These are phyloP conservation scores for Candida ulmi DNA, from an alignment of 805 yeast species.

Conservation along the genomic window DNA sequence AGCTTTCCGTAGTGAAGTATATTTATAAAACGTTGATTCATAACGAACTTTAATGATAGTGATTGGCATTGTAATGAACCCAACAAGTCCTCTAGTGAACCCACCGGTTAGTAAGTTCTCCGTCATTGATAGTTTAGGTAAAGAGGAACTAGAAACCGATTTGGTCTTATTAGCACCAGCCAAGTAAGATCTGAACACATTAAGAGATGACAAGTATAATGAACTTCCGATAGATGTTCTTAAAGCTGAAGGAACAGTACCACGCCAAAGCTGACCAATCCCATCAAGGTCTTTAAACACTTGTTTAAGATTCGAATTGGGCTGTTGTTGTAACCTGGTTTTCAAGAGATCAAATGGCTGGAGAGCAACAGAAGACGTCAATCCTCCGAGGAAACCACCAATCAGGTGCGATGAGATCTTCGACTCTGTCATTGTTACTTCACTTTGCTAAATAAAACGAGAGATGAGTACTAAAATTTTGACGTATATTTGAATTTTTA, in stretches of 20 bases:
- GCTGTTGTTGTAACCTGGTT: slow-evolving; percentile 73
- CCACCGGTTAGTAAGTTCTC: slow-evolving; percentile 79
- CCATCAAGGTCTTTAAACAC: slow-evolving; percentile 35
- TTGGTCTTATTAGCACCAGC: slow-evolving; percentile 32
- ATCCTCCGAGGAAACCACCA: slow-evolving; percentile 84
- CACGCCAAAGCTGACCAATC: slow-evolving; percentile 71
- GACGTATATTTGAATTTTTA: background rate
- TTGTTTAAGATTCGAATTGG: slow-evolving; percentile 24
- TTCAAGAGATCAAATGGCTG: slow-evolving; percentile 90
- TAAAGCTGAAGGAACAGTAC: slow-evolving; percentile 85
- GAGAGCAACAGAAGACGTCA: slow-evolving; percentile 69
- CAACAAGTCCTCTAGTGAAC: slow-evolving; percentile 72
- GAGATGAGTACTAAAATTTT: no score
- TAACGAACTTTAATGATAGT: slow-evolving; percentile 86
- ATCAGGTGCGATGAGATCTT: slow-evolving; percentile 46
- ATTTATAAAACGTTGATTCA: slow-evolving; percentile 75
- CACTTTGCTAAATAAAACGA: background rate
- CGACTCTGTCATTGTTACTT: slow-evolving; percentile 3
- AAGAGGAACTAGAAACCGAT: slow-evolving; percentile 28
- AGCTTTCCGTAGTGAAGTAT: slow-evolving; percentile 61
- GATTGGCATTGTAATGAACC: slow-evolving; percentile 88
- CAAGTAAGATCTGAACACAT: slow-evolving; percentile 43
- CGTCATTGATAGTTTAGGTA: slow-evolving; percentile 67
- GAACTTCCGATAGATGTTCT: slow-evolving; percentile 92
- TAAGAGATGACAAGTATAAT: slow-evolving; percentile 70